phyloP scores from a whole-genome alignment of 805 yeast genomes.

The Spencermartinsiella europaea region DNA sequence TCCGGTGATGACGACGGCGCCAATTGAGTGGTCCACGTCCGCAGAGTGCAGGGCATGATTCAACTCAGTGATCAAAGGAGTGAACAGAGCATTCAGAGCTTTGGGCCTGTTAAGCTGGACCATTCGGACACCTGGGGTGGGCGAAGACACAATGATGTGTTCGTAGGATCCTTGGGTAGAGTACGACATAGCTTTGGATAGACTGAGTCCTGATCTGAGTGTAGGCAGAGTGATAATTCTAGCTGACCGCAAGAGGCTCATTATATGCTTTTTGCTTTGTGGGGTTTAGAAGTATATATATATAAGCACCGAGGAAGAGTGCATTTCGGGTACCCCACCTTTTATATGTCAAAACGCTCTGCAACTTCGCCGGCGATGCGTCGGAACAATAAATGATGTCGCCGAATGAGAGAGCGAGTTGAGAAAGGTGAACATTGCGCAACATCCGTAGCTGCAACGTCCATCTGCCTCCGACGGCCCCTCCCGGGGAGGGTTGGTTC shows the following conservation, averaged over 20 bases:
- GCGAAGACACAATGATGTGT: slow-evolving; percentile 36
- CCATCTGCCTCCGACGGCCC: no score
- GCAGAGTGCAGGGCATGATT: slow-evolving; percentile 35
- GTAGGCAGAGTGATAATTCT: neutral
- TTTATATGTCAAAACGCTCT: no score
- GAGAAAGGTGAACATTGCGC: no score
- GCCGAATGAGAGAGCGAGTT: no score
- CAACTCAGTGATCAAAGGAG: slow-evolving; percentile 35
- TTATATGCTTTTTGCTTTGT: no score
- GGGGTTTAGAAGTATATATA: no score
- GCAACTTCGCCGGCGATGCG: no score
- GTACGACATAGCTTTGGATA: slow-evolving; percentile 10
- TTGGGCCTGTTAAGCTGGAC: slow-evolving; percentile 41
- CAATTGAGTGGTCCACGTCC: slow-evolving; percentile 35
- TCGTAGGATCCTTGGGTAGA: slow-evolving; percentile 30
- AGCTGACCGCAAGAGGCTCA: neutral
- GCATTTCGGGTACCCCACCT: no score
- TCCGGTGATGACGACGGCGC: slow-evolving; percentile 47
- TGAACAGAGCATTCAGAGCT: slow-evolving; percentile 40
- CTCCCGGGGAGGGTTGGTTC: no score
- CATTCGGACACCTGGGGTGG: slow-evolving; percentile 36
- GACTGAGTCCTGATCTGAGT: neutral
- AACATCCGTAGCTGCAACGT: no score
- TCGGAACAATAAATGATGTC: no score
- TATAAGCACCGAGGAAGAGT: no score